Percentiles rank a stretch among this genome's conserved stretches.
These are phyloP conservation scores for Ceratobasidium sp. DNA, from an alignment of 1,284 basidiomycete species.

Conservation along the genomic window DNA sequence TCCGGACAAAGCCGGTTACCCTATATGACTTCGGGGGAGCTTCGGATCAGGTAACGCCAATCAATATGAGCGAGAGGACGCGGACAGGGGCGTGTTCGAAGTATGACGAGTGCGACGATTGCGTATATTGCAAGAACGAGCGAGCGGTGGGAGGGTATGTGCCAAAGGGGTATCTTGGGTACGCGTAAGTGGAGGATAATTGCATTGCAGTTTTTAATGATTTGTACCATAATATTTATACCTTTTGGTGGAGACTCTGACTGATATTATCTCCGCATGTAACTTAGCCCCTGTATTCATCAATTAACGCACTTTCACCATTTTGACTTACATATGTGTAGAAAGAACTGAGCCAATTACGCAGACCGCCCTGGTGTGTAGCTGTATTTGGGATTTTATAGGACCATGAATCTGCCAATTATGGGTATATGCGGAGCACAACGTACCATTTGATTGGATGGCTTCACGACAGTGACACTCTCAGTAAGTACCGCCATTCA, in stretches of 20 bases:
- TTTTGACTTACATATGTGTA: too few relatives aligned
- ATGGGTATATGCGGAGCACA: too few relatives aligned
- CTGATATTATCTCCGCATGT: background rate
- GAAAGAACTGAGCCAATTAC: too few relatives aligned
- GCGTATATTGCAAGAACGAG: conserved; percentile 24
- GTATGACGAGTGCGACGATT: conserved; percentile 3
- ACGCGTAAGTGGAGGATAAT: background rate
- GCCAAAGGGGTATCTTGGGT: background rate
- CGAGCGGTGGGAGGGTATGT: conserved; percentile 2
- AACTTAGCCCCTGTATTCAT: background rate
- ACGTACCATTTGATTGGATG: too few relatives aligned
- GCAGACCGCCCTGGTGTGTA: too few relatives aligned
- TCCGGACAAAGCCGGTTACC: background rate
- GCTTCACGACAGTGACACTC: too few relatives aligned
- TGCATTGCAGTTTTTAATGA: background rate
- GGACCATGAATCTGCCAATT: too few relatives aligned
- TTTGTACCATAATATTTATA: background rate
- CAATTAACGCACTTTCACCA: background rate
- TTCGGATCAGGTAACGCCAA: background rate
- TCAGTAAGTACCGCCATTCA: too few relatives aligned
- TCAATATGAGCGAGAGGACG: background rate
- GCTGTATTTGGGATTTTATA: too few relatives aligned
- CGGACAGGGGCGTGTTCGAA: background rate
- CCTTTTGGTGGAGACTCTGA: background rate
- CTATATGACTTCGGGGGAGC: conserved; percentile 7